Conservation (phyloP, 2,329 filamentous ascomycete genomes). For the Cladosporium austrohemisphaericum region DNA sequence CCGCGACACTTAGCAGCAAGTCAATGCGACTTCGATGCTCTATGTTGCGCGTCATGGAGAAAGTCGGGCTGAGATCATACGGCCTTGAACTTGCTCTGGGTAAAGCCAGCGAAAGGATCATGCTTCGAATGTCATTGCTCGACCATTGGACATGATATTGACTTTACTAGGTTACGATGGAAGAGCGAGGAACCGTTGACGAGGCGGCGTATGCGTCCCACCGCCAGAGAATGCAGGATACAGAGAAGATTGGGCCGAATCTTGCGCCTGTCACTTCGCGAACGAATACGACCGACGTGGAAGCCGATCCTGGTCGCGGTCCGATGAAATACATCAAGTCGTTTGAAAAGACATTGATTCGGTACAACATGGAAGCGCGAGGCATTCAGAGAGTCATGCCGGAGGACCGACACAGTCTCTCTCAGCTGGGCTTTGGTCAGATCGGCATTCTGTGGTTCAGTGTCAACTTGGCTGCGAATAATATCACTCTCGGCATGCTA, state of each 20-base stretch:
- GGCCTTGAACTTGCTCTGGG: slow-evolving; percentile 53
- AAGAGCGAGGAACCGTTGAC: slow-evolving; percentile 5
- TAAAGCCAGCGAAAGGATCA: slow-evolving; percentile 54
- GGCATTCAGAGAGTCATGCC: slow-evolving; percentile 57
- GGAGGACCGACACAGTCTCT: slow-evolving; percentile 52
- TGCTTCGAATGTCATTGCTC: slow-evolving; percentile 35
- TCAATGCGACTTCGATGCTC: no score
- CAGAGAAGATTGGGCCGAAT: slow-evolving; percentile 7
- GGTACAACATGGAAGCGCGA: slow-evolving; percentile 56
- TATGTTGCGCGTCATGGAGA: slow-evolving; percentile 2
- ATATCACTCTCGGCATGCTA: slow-evolving; percentile 62
- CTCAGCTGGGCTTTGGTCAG: slow-evolving; percentile 53
- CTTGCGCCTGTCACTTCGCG: slow-evolving; percentile 2
- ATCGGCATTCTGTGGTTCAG: slow-evolving; percentile 59
- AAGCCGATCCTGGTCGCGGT: background rate
- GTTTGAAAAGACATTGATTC: slow-evolving; percentile 42
- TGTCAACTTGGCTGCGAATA: slow-evolving; percentile 61
- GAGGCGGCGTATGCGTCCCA: background rate
- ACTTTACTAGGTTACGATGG: slow-evolving; percentile 35
- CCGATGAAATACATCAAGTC: slow-evolving; percentile 17
- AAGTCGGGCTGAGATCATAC: slow-evolving; percentile 48
- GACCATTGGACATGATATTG: slow-evolving; percentile 24
- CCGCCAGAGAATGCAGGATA: slow-evolving; percentile 1
- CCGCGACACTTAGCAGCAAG: slow-evolving; percentile 4
- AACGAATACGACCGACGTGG: slow-evolving; percentile 4